Percentiles rank a stretch among this genome's conserved stretches.
Evolutionary conservation across 1,284 basidiomycete genomes (phyloP).

Genomic region (Ustilago curta): DNA sequence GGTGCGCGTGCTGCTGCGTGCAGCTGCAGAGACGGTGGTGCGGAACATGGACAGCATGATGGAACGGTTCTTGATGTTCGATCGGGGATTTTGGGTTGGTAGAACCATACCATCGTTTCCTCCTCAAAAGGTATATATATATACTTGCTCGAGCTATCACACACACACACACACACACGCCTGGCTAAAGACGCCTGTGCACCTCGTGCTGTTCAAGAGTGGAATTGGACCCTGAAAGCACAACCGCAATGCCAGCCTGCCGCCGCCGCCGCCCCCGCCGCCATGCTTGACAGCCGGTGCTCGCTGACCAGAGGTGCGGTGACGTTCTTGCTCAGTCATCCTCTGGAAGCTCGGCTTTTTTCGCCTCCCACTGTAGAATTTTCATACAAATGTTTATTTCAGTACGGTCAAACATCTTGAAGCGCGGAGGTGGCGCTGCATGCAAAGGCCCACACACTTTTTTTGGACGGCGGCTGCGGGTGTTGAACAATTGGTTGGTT

Average conservation of each 20-base stretch:
- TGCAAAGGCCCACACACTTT: not conserved
- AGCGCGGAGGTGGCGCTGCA: not conserved
- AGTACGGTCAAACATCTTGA: too few relatives aligned
- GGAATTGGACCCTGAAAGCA: slow-evolving; percentile 6
- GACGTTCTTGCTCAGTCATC: slow-evolving; percentile 38
- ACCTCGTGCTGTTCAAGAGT: not conserved
- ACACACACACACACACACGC: too few relatives aligned
- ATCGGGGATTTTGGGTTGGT: not conserved
- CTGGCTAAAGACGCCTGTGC: too few relatives aligned
- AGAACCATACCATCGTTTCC: not conserved
- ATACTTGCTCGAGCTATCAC: too few relatives aligned
- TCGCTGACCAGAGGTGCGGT: not conserved
- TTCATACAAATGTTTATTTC: too few relatives aligned
- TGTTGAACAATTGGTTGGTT: not conserved
- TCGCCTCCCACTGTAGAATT: too few relatives aligned
- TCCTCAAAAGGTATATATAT: not conserved
- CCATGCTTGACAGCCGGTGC: not conserved
- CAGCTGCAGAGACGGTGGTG: not conserved
- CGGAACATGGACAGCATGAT: slow-evolving; percentile 7
- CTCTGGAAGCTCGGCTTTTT: too few relatives aligned
- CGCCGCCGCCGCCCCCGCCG: not conserved
- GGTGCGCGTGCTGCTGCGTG: not conserved
- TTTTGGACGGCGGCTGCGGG: not conserved
- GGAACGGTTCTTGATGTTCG: not conserved
- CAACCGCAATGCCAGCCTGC: too few relatives aligned